Percentiles rank a stretch among this genome's conserved stretches.
Conservation (phyloP, 768 basidiomycete species). For the Leucocoprinus leucothites region DNA sequence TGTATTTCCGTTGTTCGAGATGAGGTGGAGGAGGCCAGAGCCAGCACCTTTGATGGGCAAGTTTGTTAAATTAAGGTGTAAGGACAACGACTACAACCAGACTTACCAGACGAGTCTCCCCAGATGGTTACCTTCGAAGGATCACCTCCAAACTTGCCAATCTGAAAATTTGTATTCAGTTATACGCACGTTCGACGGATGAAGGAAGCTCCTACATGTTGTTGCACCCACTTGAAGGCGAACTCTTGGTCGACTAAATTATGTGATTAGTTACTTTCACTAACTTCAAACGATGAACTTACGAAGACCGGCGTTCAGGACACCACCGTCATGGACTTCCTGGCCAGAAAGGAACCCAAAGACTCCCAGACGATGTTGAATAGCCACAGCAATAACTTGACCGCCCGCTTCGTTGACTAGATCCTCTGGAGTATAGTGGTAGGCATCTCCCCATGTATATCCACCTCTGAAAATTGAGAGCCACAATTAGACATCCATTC, state of each 20-base stretch:
- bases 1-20: slow-evolving; percentile 44
- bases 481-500: background rate
- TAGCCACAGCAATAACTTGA: slow-evolving; percentile 33
- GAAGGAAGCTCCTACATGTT: slow-evolving; percentile 25
- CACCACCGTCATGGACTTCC: slow-evolving; percentile 39
- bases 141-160: slow-evolving; percentile 38
- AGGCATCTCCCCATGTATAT: slow-evolving; percentile 1
- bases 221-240: slow-evolving; percentile 41
- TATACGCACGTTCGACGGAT: too few relatives aligned
- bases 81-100: too few relatives aligned
- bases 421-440: slow-evolving; percentile 15
- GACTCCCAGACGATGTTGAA: slow-evolving; percentile 43
- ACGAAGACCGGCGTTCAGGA: slow-evolving; percentile 48
- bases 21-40: slow-evolving; percentile 45
- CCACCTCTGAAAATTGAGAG: slow-evolving; percentile 3
- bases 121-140: slow-evolving; percentile 40
- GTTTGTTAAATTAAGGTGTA: background rate
- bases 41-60: slow-evolving; percentile 30
- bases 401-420: slow-evolving; percentile 32
- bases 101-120: slow-evolving; percentile 33
- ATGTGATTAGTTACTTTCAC: background rate
- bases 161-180: slow-evolving; percentile 22
- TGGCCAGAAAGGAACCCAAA: slow-evolving; percentile 46
- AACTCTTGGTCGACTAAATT: slow-evolving; percentile 41
- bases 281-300: slow-evolving; percentile 17